phyloP scores from a whole-genome alignment of 768 basidiomycete species.

The Panus rudis region DNA sequence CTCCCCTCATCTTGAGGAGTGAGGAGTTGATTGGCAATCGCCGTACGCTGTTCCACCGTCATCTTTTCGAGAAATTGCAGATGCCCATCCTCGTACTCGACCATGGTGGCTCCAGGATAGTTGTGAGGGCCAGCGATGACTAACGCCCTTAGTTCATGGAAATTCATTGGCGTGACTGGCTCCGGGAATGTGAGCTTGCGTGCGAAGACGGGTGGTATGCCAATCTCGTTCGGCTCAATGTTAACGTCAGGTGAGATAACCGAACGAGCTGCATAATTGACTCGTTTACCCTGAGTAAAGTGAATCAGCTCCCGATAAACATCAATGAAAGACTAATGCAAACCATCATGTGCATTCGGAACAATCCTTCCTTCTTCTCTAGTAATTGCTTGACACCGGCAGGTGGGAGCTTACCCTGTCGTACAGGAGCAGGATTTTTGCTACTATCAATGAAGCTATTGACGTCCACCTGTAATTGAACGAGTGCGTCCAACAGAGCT shows the following conservation, averaged over 20 bases:
- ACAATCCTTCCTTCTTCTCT: conserved; percentile 98
- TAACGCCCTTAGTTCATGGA: conserved; percentile 78
- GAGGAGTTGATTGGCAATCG: conserved; percentile 90
- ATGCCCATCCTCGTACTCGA: conserved; percentile 92
- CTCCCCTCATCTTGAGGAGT: conserved; percentile 81
- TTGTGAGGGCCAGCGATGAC: conserved; percentile 86
- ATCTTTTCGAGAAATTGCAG: conserved; percentile 82
- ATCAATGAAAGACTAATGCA: conserved; percentile 13
- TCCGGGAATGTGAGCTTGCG: conserved; percentile 96
- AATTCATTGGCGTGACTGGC: conserved; percentile 88
- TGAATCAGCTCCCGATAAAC: not conserved
- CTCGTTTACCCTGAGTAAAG: conserved; percentile 81
- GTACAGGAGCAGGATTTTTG: conserved; percentile 83
- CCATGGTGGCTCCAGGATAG: conserved; percentile 90
- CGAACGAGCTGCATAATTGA: conserved; percentile 99
- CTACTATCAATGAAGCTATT: conserved; percentile 96
- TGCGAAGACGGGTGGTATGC: conserved; percentile 95
- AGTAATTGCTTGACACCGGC: conserved; percentile 92
- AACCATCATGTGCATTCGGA: conserved; percentile 99
- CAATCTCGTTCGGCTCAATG: conserved; percentile 98
- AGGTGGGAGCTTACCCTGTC: conserved; percentile 86
- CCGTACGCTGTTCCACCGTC: conserved; percentile 82
- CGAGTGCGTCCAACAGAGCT: conserved; percentile 67
- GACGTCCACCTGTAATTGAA: conserved; percentile 90
- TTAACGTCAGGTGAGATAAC: conserved; percentile 99